These are phyloP conservation scores for Ambrosia hybrid DNA, from an alignment of 140 eudicot genomes.

Conservation along the genomic window DNA sequence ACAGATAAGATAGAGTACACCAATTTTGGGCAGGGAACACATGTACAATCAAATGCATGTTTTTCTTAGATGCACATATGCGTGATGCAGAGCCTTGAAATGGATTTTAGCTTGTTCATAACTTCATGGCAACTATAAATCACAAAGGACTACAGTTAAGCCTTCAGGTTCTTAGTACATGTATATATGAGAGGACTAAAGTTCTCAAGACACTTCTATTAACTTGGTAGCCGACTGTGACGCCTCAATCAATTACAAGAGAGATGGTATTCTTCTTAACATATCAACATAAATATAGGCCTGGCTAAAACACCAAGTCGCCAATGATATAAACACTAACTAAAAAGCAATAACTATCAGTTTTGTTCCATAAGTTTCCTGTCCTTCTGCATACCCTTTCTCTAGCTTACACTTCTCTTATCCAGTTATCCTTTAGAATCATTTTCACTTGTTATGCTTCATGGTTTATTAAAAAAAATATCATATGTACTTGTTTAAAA, in stretches of 20 bases:
- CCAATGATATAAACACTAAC: not conserved
- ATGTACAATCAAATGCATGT: too few species aligned
- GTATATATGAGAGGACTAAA: too few species aligned
- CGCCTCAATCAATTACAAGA: not conserved
- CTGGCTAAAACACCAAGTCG: too few species aligned
- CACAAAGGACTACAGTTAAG: too few species aligned
- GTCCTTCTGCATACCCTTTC: not conserved
- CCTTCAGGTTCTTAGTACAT: too few species aligned
- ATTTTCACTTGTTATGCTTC: constrained; percentile 1
- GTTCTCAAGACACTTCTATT: too few species aligned
- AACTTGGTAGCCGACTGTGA: not conserved
- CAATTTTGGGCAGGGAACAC: too few species aligned
- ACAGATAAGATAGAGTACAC: too few species aligned
- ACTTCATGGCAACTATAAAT: too few species aligned
- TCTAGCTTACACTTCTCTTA: constrained; percentile 9
- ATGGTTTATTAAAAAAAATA: constrained; percentile 2
- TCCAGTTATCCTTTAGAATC: constrained; percentile 23
- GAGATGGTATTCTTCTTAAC: not conserved
- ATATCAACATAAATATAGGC: constrained; percentile 2
- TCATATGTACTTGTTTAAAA: not conserved
- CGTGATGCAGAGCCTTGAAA: too few species aligned
- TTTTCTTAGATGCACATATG: too few species aligned
- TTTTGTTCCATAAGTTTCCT: not conserved
- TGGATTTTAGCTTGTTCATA: too few species aligned
- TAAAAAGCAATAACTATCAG: not conserved